A percentile compares a stretch with the other conserved stretches of the same genome.
Evolutionary conservation across 805 yeast genomes (phyloP).

Genomic region (Metschnikowia amazonensis): DNA sequence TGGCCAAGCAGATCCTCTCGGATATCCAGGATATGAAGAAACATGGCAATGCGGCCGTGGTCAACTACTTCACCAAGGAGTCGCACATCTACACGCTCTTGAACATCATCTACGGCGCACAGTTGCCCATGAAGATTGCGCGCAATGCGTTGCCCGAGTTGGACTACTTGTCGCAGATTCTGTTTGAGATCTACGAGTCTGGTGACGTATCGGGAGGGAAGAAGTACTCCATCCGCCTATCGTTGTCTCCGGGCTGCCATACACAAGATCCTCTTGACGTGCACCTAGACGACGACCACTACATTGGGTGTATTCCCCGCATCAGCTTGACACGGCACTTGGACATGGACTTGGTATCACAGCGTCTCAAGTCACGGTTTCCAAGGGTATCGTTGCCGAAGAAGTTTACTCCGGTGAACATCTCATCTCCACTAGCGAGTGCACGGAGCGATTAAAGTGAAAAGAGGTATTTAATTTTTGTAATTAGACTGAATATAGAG

Average conservation of each 20-base stretch:
- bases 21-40: conserved; percentile 79
- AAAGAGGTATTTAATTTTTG: too few species aligned
- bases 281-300: conserved; percentile 92
- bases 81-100: conserved; percentile 92
- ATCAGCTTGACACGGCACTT: conserved; percentile 86
- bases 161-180: conserved; percentile 91
- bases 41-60: conserved; percentile 76
- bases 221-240: conserved; percentile 83
- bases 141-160: conserved; percentile 94
- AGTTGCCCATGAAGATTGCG: conserved; percentile 91
- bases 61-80: conserved; percentile 93
- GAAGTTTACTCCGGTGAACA: conserved; percentile 84
- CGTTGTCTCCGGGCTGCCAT: conserved; percentile 97
- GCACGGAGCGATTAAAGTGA: conserved; percentile 8
- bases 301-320: conserved; percentile 92
- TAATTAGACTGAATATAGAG: too few species aligned
- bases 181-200: conserved; percentile 86
- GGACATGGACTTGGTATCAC: conserved; percentile 85
- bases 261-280: conserved; percentile 97
- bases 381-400: conserved; percentile 86
- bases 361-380: conserved; percentile 75
- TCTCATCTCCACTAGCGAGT: conserved; percentile 59
- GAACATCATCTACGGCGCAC: conserved; percentile 87
- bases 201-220: conserved; percentile 65
- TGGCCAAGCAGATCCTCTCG: conserved; percentile 78